Conservation (phyloP, 2,329 filamentous ascomycete species). For the Cordyceps militaris region DNA sequence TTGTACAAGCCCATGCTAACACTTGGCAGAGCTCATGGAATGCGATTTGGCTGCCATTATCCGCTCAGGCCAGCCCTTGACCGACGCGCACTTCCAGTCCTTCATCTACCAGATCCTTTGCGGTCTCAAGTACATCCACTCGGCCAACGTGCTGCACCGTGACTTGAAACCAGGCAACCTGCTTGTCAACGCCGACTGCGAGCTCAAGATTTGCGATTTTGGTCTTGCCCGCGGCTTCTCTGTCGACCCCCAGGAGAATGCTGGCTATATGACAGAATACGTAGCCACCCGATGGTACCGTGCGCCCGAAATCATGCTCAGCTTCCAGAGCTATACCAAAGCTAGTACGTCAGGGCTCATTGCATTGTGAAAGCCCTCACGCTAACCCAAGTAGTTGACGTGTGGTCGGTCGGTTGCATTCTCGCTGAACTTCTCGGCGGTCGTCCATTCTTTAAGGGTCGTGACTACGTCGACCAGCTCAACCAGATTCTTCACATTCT, state of each 20-base stretch:
- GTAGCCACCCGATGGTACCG: conserved; percentile 94
- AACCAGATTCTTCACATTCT: conserved; percentile 99
- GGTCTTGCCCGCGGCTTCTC: conserved; percentile 95
- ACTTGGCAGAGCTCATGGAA: conserved; percentile 82
- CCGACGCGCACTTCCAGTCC: conserved; percentile 97
- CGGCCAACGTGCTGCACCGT: conserved; percentile 92
- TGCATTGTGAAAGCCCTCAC: neutral
- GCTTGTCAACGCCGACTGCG: conserved; percentile 96
- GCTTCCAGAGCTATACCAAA: conserved; percentile 99
- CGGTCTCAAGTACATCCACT: conserved; percentile 98
- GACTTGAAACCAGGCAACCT: conserved; percentile 96
- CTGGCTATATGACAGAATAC: conserved; percentile 99
- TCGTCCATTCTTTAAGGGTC: conserved; percentile 97
- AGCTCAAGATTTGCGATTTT: conserved; percentile 99
- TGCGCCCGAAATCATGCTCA: conserved; percentile 98
- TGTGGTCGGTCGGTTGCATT: conserved; percentile 98
- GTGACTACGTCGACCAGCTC: conserved; percentile 97
- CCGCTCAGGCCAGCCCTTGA: conserved; percentile 90
- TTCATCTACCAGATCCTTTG: conserved; percentile 99
- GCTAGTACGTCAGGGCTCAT: conserved; percentile 65
- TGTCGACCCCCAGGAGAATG: conserved; percentile 94
- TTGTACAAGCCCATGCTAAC: neutral
- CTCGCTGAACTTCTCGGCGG: conserved; percentile 92
- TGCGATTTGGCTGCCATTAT: conserved; percentile 98
- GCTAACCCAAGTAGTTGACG: conserved; percentile 63